Percentiles rank a stretch among this genome's conserved stretches.
Conservation (phyloP, 2,329 filamentous ascomycete species). For the Fusarium citri region DNA sequence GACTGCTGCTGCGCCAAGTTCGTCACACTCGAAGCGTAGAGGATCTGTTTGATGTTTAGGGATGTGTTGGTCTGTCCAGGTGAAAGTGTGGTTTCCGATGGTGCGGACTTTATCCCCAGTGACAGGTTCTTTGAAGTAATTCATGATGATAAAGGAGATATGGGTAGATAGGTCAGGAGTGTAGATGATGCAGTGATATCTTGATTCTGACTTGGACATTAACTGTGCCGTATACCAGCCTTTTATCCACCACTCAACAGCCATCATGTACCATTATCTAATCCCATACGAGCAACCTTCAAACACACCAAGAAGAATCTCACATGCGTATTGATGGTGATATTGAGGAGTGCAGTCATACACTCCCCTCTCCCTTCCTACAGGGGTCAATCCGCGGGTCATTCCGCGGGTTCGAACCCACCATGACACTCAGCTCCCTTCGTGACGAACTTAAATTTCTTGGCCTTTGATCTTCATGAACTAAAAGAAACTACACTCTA, state of each 20-base stretch:
- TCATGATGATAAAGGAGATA: background rate
- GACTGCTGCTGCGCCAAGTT: conserved; percentile 17
- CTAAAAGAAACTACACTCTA: background rate
- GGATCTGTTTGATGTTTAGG: conserved; percentile 25
- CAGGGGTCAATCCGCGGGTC: background rate
- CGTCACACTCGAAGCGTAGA: conserved; percentile 14
- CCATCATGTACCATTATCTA: background rate
- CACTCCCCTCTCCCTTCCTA: background rate
- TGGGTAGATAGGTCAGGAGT: fast-evolving
- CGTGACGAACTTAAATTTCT: background rate
- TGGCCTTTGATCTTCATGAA: background rate
- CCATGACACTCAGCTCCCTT: background rate
- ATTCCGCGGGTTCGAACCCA: background rate
- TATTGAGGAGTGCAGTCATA: background rate
- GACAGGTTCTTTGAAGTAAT: background rate
- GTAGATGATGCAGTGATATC: background rate
- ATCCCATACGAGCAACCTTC: no score
- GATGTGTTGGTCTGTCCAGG: conserved; percentile 19
- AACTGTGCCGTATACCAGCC: background rate
- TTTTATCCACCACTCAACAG: background rate
- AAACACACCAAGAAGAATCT: background rate
- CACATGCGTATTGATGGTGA: background rate
- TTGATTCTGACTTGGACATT: background rate
- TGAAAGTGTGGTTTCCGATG: conserved; percentile 16
- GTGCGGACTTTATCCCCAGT: background rate